Conservation (phyloP, 106 monocot genomes). For the Posidonia australis region DNA sequence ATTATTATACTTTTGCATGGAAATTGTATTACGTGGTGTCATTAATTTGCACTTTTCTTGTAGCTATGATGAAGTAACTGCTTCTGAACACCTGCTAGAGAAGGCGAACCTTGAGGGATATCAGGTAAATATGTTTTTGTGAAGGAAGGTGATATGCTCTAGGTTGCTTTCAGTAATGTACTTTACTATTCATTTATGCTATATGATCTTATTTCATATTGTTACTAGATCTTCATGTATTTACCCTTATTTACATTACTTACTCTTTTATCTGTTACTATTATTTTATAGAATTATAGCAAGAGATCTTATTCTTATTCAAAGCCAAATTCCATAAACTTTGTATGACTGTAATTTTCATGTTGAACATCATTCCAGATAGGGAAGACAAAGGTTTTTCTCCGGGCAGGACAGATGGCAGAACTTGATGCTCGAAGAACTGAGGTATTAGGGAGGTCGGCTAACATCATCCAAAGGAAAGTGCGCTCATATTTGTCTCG, state of each 20-base stretch:
- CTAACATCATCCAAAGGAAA: conserved; percentile 62
- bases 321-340: no score
- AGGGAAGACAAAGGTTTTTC: conserved; percentile 78
- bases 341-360: neutral
- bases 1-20: neutral
- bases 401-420: conserved; percentile 83
- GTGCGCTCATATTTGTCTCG: conserved; percentile 43
- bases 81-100: conserved; percentile 34
- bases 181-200: neutral
- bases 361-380: conserved; percentile 24
- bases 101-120: conserved; percentile 47
- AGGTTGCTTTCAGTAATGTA: neutral
- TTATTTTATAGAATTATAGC: no score
- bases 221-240: neutral
- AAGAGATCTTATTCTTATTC: no score
- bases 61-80: conserved; percentile 55
- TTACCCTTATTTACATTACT: neutral
- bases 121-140: conserved; percentile 32
- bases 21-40: neutral
- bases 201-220: neutral
- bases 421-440: conserved; percentile 56
- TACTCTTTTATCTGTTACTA: no score
- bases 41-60: conserved; percentile 4
- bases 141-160: neutral
- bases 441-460: conserved; percentile 59